Evolutionary conservation across 163 green algal genomes (phyloP), one percentile per base, ranked within the genome.

Genomic region (Chlamydomonas reinhardtii): DNA sequence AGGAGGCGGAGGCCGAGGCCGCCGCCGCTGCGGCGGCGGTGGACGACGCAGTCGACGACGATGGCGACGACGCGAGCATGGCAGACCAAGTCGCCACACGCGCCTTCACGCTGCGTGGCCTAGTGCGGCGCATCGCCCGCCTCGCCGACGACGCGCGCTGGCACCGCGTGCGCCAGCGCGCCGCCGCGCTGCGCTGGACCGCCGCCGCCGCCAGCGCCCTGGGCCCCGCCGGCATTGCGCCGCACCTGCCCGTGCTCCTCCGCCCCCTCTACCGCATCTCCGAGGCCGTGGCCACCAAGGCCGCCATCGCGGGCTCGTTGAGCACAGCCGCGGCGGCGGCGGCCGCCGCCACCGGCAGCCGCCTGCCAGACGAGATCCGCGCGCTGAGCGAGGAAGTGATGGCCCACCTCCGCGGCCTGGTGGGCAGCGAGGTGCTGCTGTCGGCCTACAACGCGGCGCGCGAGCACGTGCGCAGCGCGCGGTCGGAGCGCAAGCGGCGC

Each of bases 251-350:
- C 39, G 66, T 91, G 31, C 80, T 97, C 64, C 76, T 97, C 82
- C 85, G 91, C 43, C 95, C 96, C 69, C 83, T 98, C 73, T 97
- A 94, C 90, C 94, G 95, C 80, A 93, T 97, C 65, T 92, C 89
- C 4, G 95, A 97, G 86, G 91, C 86, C 2, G 48, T 56, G 48
- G 48, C 48, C 9, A 56, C 48, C 48, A 56, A 56, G 48, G 82
- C 81, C 65, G 69, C 31, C 39, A 69, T 35, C 43, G 62, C 52
- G 73, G 65, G 6, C 76, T 59, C 12, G 69, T 2, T 16, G 56
- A 31, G 32, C 80, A 68, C 11, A 34, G 71, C 32, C 52, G 76
- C 64, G 64, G 75, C 61, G 37, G 56, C 48, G 64, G 31, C 31
- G n/a, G 75, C 61, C 24, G 73, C 56, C 19, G 74, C 74, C 17